Percentiles rank a stretch among this genome's conserved stretches.
phyloP scores from a whole-genome alignment of 2,329 filamentous ascomycete genomes.

The Aureobasidium sp. region DNA sequence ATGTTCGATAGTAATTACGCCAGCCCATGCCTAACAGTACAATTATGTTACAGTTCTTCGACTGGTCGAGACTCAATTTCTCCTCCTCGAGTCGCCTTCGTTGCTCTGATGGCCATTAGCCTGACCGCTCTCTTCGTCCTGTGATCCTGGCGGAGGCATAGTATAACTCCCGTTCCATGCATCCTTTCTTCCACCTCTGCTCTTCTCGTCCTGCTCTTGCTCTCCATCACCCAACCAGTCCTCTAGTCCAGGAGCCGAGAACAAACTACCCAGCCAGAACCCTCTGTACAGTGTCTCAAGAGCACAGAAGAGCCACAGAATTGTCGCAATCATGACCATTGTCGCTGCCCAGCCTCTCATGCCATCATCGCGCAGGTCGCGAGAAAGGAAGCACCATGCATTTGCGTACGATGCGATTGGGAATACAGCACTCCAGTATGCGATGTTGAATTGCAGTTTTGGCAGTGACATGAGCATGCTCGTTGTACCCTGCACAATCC shows the following conservation, averaged over 20 bases:
- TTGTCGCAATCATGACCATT: conserved; percentile 12
- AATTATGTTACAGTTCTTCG: neutral
- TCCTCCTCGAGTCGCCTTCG: neutral
- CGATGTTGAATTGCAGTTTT: conserved; percentile 17
- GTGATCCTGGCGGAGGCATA: neutral
- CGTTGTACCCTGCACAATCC: conserved; percentile 17
- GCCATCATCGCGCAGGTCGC: conserved; percentile 18
- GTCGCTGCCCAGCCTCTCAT: conserved; percentile 20
- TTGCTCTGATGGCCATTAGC: neutral
- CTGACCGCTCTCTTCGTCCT: conserved; percentile 3
- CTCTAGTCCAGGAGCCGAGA: conserved; percentile 19
- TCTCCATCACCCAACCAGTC: conserved; percentile 14
- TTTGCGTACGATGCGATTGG: conserved; percentile 19
- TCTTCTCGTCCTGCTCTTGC: conserved; percentile 13
- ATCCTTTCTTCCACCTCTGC: conserved; percentile 6
- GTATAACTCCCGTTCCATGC: conserved; percentile 1
- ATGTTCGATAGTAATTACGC: neutral
- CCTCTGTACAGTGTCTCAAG: conserved; percentile 15
- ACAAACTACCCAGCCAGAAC: conserved; percentile 18
- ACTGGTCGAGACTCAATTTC: neutral
- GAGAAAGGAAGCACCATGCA: conserved; percentile 15
- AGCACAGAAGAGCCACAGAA: conserved; percentile 20
- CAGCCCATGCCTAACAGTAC: neutral
- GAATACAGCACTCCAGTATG: conserved; percentile 20
- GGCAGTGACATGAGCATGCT: conserved; percentile 13